Evolutionary conservation across 768 basidiomycete genomes (phyloP).

Genomic region (Podaxis carcinomalis): DNA sequence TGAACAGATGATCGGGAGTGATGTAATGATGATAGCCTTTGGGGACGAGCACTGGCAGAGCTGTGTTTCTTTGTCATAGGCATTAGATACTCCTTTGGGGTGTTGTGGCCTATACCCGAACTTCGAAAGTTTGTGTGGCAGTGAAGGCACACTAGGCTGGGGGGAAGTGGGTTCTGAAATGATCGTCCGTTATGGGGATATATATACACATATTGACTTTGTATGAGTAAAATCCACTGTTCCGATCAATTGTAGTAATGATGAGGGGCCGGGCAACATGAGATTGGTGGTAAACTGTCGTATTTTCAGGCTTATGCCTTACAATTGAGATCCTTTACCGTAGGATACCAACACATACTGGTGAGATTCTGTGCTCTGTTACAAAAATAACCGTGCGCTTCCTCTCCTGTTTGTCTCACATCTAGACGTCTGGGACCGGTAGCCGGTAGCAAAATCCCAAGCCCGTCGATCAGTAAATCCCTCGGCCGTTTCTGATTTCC

Average conservation of each 20-base stretch:
- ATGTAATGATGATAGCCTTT: conserved; percentile 11
- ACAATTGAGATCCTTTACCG: neutral
- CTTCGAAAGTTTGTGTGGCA: neutral
- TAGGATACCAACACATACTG: neutral
- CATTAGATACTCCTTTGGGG: neutral
- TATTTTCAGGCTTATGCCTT: neutral
- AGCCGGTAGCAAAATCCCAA: neutral
- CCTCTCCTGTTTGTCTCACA: neutral
- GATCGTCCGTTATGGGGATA: neutral
- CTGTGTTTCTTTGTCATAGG: neutral
- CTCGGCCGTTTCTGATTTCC: neutral
- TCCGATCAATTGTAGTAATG: neutral
- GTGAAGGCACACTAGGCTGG: neutral
- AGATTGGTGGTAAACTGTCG: neutral
- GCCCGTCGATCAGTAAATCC: neutral
- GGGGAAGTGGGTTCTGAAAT: neutral
- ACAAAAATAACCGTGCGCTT: neutral
- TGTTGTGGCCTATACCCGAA: neutral
- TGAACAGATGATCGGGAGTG: neutral
- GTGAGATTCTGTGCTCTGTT: neutral
- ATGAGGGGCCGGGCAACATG: neutral
- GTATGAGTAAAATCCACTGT: neutral
- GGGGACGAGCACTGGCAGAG: neutral
- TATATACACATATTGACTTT: neutral
- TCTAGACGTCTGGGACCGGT: neutral